These are phyloP conservation scores for Cyberlindnera euphorbiae DNA, from an alignment of 805 yeast species.

Conservation along the genomic window DNA sequence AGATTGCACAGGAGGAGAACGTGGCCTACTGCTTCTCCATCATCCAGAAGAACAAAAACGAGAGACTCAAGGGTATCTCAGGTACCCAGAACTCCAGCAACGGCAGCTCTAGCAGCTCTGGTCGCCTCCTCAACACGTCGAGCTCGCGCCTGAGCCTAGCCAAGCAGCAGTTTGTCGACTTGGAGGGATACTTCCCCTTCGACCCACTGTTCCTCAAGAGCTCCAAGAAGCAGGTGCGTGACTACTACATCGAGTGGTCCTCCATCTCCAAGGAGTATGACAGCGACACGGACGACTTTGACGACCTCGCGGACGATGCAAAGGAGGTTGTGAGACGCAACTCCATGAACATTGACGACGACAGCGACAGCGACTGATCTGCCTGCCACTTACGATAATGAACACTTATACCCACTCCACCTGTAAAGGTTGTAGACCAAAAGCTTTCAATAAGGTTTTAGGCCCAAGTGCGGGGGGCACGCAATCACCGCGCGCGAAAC, in stretches of 20 bases:
- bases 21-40: slow-evolving; percentile 91
- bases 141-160: slow-evolving; percentile 35
- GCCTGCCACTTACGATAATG: background rate
- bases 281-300: slow-evolving; percentile 42
- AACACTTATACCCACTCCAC: no score
- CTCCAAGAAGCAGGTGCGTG: slow-evolving; percentile 50
- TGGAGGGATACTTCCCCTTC: slow-evolving; percentile 95
- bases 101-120: no score
- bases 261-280: slow-evolving; percentile 61
- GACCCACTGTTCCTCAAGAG: slow-evolving; percentile 79
- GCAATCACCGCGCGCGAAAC: no score
- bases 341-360: slow-evolving; percentile 10
- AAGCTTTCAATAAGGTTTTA: no score
- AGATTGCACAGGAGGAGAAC: slow-evolving; percentile 82
- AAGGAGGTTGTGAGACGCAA: slow-evolving; percentile 20
- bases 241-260: slow-evolving; percentile 76
- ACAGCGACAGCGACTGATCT: slow-evolving; percentile 10
- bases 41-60: slow-evolving; percentile 77
- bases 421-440: background rate
- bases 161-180: slow-evolving; percentile 78
- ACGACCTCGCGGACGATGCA: slow-evolving; percentile 29
- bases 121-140: no score
- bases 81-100: slow-evolving; percentile 19
- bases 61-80: slow-evolving; percentile 37
- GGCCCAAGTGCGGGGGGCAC: no score